A percentile compares a stretch with the other conserved stretches of the same genome.
phyloP scores from a whole-genome alignment of 108 stramenopile genomes.

The Cafeteria roenbergensis region DNA sequence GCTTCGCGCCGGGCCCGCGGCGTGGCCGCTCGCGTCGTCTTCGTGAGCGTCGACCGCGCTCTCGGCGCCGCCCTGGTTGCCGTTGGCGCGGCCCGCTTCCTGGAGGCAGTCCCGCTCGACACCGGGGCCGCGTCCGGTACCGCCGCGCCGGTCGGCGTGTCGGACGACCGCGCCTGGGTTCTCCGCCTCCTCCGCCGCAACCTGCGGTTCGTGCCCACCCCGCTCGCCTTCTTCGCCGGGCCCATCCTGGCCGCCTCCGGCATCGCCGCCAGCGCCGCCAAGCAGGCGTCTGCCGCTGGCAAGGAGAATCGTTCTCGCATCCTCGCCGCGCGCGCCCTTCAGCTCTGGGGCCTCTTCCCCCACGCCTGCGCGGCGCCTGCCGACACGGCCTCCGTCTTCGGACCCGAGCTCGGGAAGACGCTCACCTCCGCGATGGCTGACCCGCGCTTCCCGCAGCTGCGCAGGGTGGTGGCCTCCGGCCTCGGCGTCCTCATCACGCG shows the following conservation, averaged over 20 bases:
- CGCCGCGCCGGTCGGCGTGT: neutral
- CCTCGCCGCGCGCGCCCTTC: neutral
- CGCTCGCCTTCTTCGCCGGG: neutral
- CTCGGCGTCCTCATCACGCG: neutral
- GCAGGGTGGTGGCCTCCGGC: neutral
- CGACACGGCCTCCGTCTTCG: neutral
- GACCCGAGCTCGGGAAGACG: neutral
- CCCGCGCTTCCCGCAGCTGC: neutral
- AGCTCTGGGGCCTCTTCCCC: conserved; percentile 2
- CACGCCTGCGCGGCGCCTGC: neutral
- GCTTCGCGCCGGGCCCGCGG: neutral
- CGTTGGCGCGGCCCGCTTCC: neutral
- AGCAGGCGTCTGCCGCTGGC: neutral
- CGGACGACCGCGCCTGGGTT: conserved; percentile 1
- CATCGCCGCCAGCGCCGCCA: neutral
- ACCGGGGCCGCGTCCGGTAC: neutral
- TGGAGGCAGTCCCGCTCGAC: neutral
- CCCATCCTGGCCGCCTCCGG: neutral
- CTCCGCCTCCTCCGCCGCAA: neutral
- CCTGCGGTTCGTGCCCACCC: neutral
- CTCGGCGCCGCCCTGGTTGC: neutral
- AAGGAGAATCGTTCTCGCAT: neutral
- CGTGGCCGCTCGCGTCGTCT: neutral
- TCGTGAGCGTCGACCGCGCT: neutral
- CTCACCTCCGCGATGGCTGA: neutral